phyloP scores from a whole-genome alignment of 108 stramenopile species.

The Schizochytrium sp. region DNA sequence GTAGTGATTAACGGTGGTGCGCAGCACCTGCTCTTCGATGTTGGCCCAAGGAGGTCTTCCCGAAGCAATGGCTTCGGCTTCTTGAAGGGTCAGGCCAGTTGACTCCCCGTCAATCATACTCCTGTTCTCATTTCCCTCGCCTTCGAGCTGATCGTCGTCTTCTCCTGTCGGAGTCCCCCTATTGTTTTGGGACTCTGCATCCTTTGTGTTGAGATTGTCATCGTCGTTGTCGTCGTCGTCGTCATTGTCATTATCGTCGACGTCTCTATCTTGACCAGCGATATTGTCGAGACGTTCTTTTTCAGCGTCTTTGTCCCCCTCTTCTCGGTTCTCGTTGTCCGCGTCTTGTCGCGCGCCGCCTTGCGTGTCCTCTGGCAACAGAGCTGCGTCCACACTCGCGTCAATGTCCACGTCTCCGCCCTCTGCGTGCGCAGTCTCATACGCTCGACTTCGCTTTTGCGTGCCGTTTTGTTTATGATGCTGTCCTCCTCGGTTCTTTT shows the following conservation, averaged over 20 bases:
- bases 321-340: neutral
- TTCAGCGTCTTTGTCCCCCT: conserved; percentile 24
- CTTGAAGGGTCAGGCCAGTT: no score
- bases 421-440: no score
- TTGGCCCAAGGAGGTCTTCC: neutral
- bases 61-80: no score
- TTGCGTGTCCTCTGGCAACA: neutral
- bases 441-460: no score
- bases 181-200: neutral
- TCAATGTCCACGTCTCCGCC: no score
- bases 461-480: no score
- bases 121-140: no score
- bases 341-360: neutral
- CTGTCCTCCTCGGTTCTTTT: no score
- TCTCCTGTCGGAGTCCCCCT: neutral
- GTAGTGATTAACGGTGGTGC: neutral
- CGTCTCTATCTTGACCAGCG: conserved; percentile 66
- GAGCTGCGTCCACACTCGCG: no score
- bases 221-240: conserved; percentile 63
- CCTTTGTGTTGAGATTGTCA: neutral
- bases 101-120: no score
- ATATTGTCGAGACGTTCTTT: conserved; percentile 57
- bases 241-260: conserved; percentile 64
- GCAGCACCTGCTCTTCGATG: neutral
- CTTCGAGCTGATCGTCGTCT: no score